Evolutionary conservation across 2,329 filamentous ascomycete genomes (phyloP).

Genomic region (Colletotrichum zoysiae): DNA sequence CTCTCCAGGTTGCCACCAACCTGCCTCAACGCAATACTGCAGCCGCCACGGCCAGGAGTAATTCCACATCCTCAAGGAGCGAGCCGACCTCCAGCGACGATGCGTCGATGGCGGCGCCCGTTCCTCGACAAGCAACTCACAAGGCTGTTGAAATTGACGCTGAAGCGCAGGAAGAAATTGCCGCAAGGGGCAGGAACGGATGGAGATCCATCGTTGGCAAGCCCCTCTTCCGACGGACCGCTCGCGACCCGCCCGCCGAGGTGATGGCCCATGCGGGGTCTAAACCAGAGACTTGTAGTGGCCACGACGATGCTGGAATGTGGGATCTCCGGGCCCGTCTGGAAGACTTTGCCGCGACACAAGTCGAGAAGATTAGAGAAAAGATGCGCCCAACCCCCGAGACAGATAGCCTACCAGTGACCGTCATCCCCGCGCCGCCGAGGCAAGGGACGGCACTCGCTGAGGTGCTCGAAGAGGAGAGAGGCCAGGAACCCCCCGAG

Average conservation of each 20-base stretch:
- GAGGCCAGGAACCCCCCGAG: constrained; percentile 19
- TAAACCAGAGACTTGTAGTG: constrained; percentile 38
- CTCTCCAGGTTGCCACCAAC: constrained; percentile 21
- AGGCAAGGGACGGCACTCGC: constrained; percentile 68
- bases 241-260: constrained; percentile 35
- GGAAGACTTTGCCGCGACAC: constrained; percentile 71
- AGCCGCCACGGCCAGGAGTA: constrained; percentile 20
- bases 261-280: constrained; percentile 27
- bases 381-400: constrained; percentile 66
- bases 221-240: constrained; percentile 47
- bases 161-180: constrained; percentile 45
- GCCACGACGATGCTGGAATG: constrained; percentile 49
- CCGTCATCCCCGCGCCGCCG: constrained; percentile 71
- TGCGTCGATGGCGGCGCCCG: constrained; percentile 34
- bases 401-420: constrained; percentile 68
- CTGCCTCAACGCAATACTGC: constrained; percentile 26
- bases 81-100: constrained; percentile 43
- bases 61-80: constrained; percentile 26
- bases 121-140: constrained; percentile 34
- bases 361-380: constrained; percentile 71
- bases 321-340: constrained; percentile 71
- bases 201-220: constrained; percentile 50
- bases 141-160: constrained; percentile 44
- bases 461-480: constrained; percentile 69
- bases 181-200: constrained; percentile 43